phyloP scores from a whole-genome alignment of 192 early-diverging fungal genomes.

The Umbelopsis vinacea region DNA sequence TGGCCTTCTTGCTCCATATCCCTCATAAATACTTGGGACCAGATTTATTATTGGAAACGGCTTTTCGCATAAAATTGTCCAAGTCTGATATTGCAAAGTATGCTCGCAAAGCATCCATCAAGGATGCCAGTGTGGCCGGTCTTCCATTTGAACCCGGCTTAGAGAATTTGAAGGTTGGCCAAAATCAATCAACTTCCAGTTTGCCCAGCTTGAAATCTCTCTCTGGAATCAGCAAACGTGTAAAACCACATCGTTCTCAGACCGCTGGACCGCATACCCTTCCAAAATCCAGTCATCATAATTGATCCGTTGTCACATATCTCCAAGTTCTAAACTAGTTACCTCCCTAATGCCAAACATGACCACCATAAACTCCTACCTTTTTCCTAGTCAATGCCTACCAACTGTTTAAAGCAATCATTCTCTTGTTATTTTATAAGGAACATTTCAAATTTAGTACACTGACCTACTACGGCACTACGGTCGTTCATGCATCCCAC shows the following conservation, averaged over 20 bases:
- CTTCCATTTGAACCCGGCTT: constrained; percentile 39
- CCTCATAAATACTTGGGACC: constrained; percentile 66
- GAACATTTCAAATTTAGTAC: no score
- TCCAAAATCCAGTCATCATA: neutral
- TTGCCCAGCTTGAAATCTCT: constrained; percentile 2
- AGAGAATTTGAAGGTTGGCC: constrained; percentile 36
- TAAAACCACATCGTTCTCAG: neutral
- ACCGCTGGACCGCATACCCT: neutral
- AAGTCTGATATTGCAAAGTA: constrained; percentile 56
- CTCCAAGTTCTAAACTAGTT: no score
- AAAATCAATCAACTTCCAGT: constrained; percentile 4
- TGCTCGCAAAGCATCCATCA: constrained; percentile 37
- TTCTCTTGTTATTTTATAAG: no score
- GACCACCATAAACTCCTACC: no score
- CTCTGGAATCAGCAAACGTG: constrained; percentile 7
- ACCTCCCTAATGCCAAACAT: no score
- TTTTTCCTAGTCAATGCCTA: no score
- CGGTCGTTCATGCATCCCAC: no score
- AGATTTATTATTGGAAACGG: constrained; percentile 69
- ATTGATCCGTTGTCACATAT: neutral
- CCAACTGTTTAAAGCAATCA: no score
- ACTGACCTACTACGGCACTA: no score
- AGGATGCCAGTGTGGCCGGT: constrained; percentile 27
- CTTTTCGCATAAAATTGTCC: constrained; percentile 71
- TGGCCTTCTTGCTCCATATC: constrained; percentile 80